Evolutionary conservation across 371 early-diverging fungal species (phyloP), one percentile per base, ranked within the genome.

Genomic region (Nematocida sp.): DNA sequence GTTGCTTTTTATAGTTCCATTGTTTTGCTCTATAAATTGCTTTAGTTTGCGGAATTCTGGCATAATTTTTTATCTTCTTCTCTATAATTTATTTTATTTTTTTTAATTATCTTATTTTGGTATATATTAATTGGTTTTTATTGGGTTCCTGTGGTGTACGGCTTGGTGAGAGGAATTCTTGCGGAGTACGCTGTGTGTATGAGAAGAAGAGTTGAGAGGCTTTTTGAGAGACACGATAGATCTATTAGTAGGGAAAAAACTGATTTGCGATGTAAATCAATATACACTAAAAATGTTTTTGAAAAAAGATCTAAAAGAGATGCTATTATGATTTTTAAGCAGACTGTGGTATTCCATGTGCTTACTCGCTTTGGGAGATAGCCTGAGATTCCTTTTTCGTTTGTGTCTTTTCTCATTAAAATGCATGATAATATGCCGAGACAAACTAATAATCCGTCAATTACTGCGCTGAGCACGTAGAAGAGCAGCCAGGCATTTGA

Each of bases 51-150:
- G 47, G n/a, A n/a, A 20, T 49, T 36, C 48, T 26, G 49, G 36
- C 26, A 16, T 47, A 57, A 55, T 48, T 48, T 57, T 25, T 47
- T 18, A 23, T 57, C 42, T 16, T 38, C 5, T 57, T 59, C 18
- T 11, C 23, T 42, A 42, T 57, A 59, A 59, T 45, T 55, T 26
- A 56, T 68, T 59, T 55, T 42, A 40, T 65, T 57, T 59, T 36
- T 38, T 20, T 55, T 66, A 56, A 68, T 71, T 71, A 61, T 30
- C n/a, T 33, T n/a, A n/a, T 42, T 61, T 51, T 35, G 11, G 63
- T 45, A 9, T 28, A 26, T 45, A 63, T 63, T 63, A 45, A n/a
- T n/a, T n/a, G 47, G 38, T 28, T 11, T 30, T 30, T 45, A 48
- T 42, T 49, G 9, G 9, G 7, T n/a, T 25, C 25, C 4, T 30